Percentiles rank a stretch among this genome's conserved stretches.
phyloP scores from a whole-genome alignment of 176 grass and related monocot genomes.

The Areca catechu region DNA sequence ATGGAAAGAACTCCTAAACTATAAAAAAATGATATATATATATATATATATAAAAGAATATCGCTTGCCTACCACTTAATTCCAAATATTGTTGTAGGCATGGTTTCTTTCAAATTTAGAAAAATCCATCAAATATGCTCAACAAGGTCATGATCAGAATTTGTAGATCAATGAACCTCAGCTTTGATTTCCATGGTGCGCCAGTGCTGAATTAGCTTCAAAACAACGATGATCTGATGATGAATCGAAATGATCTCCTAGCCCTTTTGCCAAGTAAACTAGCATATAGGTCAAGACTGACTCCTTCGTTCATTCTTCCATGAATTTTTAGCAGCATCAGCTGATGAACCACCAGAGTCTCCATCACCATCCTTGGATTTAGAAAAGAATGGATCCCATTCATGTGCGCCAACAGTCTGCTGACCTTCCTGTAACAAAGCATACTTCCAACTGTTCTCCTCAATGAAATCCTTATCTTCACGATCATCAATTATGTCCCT shows the following conservation, averaged over 20 bases:
- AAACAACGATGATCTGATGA: too few relatives aligned
- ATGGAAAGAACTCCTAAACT: conserved; percentile 11
- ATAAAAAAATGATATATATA: conserved; percentile 24
- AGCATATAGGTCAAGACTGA: conserved; percentile 25
- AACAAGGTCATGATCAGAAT: conserved; percentile 24
- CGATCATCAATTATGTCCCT: conserved; percentile 50
- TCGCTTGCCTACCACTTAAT: conserved; percentile 12
- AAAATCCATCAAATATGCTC: conserved; percentile 25
- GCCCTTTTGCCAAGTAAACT: conserved; percentile 15
- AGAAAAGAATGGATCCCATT: conserved; percentile 98
- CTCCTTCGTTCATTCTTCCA: conserved; percentile 69
- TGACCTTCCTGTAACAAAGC: conserved; percentile 63
- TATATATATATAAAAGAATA: conserved; percentile 21
- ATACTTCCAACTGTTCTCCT: conserved; percentile 97
- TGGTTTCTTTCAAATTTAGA: conserved; percentile 19
- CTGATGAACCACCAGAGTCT: conserved; percentile 42
- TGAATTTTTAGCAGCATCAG: conserved; percentile 73
- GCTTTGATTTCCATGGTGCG: conserved; percentile 9
- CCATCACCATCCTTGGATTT: conserved; percentile 68
- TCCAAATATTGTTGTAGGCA: conserved; percentile 1
- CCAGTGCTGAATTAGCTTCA: conserved; percentile 28
- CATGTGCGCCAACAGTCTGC: conserved; percentile 47
- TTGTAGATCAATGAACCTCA: not conserved
- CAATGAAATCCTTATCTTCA: conserved; percentile 76
- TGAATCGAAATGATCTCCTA: not conserved